Base-by-base conservation (phyloP, 345 rosid species). In the Dimocarpus longan region DNA sequence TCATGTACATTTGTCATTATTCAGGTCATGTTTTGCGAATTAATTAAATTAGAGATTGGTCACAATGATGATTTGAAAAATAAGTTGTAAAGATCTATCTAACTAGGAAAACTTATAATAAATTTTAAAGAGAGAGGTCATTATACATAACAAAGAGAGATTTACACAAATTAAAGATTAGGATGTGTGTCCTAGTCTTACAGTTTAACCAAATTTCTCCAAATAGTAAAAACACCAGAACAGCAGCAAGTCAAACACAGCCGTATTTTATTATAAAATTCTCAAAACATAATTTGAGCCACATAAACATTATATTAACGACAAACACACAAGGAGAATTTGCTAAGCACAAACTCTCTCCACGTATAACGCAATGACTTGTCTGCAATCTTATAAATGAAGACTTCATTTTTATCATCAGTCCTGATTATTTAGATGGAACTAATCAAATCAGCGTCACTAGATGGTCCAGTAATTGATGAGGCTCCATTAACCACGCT, bases 401-500 rank as follows among this genome's bases (percentile, higher is more conserved):
- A 50, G 5, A 13, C 56, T 12, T 50, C 54, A 50, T 32, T 50
- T 50, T 50, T 11, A 3, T 50, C 19, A 50, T 4, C 44, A 50
- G 15, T 4, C 59, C 4, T 12, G 37, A 32, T 65, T 26, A 26
- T 50, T 65, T 67, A 76, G 54, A 76, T 18, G 10, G 79, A 66
- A 66, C 79, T 76, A 42, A 76, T 39, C 79, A 76, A 40, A n/a
- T 4, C 66, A 52, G n/a, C 73, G 13, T 40, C 54, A n/a, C 22
- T 7, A 26, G 71, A 65, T 66, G 71, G 21, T 40, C 39, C 4
- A 19, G 22, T 22, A 60, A 42, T 32, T 56, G 10, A 22, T 16
- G 66, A 32, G 37, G 3, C 80, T 22, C 69, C 85, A 64, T 90
- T 89, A 60, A 89, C 91, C 21, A 43, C 79, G 2, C 87, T 85